Evolutionary conservation across 169 alveolate genomes (phyloP).

Genomic region (Cryptosporidium ubiquitum): DNA sequence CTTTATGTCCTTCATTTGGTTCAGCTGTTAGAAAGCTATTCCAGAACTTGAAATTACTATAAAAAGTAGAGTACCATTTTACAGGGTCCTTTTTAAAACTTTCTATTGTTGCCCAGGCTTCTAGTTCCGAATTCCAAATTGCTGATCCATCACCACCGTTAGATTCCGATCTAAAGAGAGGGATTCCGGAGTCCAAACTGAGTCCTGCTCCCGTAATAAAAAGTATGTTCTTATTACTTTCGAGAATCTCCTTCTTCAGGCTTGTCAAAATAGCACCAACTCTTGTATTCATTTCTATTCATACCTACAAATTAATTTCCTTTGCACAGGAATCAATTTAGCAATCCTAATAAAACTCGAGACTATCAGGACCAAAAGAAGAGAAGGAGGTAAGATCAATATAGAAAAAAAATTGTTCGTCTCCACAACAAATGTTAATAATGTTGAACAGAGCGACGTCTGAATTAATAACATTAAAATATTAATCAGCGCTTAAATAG

Average conservation of each 20-base stretch:
- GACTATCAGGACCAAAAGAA: background rate
- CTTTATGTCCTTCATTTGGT: slow-evolving; percentile 60
- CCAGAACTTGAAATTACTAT: slow-evolving; percentile 5
- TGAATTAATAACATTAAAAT: slow-evolving; percentile 1
- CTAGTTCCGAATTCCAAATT: slow-evolving; percentile 50
- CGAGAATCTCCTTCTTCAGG: slow-evolving; percentile 10
- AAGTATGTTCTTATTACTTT: slow-evolving; percentile 30
- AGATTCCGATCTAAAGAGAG: slow-evolving; percentile 46
- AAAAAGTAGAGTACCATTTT: slow-evolving; percentile 53
- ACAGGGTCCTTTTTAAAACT: slow-evolving; percentile 26
- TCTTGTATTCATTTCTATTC: slow-evolving; percentile 42
- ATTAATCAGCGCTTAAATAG: slow-evolving; percentile 71
- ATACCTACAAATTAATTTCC: background rate
- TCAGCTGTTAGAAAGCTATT: slow-evolving; percentile 34
- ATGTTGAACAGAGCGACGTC: slow-evolving; percentile 70
- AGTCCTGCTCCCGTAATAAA: slow-evolving; percentile 70
- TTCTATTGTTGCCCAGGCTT: slow-evolving; percentile 57
- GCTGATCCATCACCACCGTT: slow-evolving; percentile 10
- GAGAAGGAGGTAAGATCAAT: background rate
- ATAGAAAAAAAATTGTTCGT: background rate
- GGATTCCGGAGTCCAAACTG: slow-evolving; percentile 67
- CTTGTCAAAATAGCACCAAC: background rate
- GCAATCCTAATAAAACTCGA: background rate
- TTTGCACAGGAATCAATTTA: background rate
- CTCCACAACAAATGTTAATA: background rate